Conservation (phyloP, 495 filamentous ascomycete species). For the Parathielavia hyrcaniae region DNA sequence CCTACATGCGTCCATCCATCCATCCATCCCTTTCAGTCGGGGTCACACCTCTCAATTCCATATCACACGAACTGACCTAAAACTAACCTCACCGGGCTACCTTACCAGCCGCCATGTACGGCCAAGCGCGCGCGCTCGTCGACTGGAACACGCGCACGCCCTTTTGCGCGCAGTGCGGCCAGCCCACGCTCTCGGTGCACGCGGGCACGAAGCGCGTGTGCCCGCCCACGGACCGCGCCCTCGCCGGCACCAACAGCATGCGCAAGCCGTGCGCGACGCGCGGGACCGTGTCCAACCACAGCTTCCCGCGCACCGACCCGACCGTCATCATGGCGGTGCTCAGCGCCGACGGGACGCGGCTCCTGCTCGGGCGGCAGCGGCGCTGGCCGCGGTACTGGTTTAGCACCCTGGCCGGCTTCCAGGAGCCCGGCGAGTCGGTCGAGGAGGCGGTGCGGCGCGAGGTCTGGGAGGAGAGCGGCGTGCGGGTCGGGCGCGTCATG, state of each 20-base stretch:
- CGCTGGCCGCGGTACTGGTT: slow-evolving; percentile 83
- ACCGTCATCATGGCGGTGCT: slow-evolving; percentile 93
- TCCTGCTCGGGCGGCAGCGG: slow-evolving; percentile 80
- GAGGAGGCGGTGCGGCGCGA: slow-evolving; percentile 93
- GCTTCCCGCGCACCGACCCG: slow-evolving; percentile 90
- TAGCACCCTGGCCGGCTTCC: slow-evolving; percentile 85
- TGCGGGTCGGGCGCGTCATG: slow-evolving; percentile 76
- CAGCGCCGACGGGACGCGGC: slow-evolving; percentile 60
- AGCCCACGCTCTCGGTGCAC: slow-evolving; percentile 76
- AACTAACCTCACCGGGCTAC: too few species aligned
- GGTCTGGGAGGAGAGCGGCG: slow-evolving; percentile 92
- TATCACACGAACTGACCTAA: too few species aligned
- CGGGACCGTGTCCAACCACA: slow-evolving; percentile 69
- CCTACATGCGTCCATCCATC: background rate
- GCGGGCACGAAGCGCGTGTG: slow-evolving; percentile 88
- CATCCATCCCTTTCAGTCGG: too few species aligned
- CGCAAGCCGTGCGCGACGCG: slow-evolving; percentile 71
- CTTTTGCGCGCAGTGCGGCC: slow-evolving; percentile 84
- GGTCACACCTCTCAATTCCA: too few species aligned
- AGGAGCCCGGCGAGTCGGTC: slow-evolving; percentile 88
- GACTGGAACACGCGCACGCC: slow-evolving; percentile 95
- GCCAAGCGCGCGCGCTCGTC: slow-evolving; percentile 78
- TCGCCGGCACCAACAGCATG: slow-evolving; percentile 24
- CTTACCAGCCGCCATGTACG: slow-evolving; percentile 87
- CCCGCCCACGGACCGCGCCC: slow-evolving; percentile 65